A percentile compares a stretch with the other conserved stretches of the same genome.
phyloP scores from a whole-genome alignment of 2,329 filamentous ascomycete genomes.

The Alternaria triticimaculans region DNA sequence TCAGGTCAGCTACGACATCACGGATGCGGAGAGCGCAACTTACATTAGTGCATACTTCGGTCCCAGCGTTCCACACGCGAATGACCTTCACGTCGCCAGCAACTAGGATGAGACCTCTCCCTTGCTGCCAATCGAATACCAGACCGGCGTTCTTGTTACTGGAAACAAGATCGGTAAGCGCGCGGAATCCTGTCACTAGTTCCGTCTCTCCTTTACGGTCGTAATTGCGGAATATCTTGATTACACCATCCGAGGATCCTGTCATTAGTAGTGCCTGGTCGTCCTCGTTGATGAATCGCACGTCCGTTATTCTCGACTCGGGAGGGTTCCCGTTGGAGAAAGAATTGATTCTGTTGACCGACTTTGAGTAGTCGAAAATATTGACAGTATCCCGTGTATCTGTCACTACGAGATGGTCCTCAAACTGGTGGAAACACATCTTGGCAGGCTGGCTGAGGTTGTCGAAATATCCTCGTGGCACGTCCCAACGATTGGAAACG shows the following conservation, averaged over 20 bases:
- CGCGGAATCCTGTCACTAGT: conserved; percentile 89
- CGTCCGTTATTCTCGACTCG: conserved; percentile 90
- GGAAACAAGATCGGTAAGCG: conserved; percentile 89
- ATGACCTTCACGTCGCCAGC: conserved; percentile 96
- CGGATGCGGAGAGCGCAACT: conserved; percentile 26
- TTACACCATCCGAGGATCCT: conserved; percentile 91
- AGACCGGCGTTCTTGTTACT: conserved; percentile 94
- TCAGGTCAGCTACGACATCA: conserved; percentile 12
- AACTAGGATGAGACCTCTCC: conserved; percentile 92
- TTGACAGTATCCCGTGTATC: conserved; percentile 90
- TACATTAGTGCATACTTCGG: conserved; percentile 84
- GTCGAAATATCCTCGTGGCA: conserved; percentile 80
- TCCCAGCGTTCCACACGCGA: conserved; percentile 92
- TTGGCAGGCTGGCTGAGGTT: conserved; percentile 89
- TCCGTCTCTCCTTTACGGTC: conserved; percentile 78
- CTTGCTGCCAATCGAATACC: conserved; percentile 99
- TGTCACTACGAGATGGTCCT: conserved; percentile 91
- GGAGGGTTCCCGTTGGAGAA: conserved; percentile 95
- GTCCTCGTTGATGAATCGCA: conserved; percentile 98
- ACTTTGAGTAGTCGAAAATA: conserved; percentile 76
- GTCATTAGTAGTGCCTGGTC: conserved; percentile 95
- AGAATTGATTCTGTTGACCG: conserved; percentile 74
- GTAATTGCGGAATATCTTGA: conserved; percentile 93
- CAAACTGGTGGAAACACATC: conserved; percentile 97
- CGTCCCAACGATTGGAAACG: conserved; percentile 85